Evolutionary conservation across 2,329 filamentous ascomycete species (phyloP), one percentile per base, ranked within the genome.

Genomic region (Bertia moriformis): DNA sequence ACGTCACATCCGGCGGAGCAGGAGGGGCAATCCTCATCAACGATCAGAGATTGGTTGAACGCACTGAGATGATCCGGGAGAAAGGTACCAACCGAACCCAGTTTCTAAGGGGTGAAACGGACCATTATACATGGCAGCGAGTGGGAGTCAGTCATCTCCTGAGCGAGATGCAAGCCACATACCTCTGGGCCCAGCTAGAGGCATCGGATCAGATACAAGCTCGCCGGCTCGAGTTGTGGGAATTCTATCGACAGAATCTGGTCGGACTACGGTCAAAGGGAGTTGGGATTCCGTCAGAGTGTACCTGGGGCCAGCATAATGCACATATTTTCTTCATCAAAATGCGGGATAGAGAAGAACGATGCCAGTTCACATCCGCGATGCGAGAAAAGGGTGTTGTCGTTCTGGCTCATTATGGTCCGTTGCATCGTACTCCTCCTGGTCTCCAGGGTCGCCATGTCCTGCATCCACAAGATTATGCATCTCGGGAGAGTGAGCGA

Each of bases 171-270:
- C 38, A 40, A 19, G 38, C 38, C 17, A 24, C 38, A 13, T 40
- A 40, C 18, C 13, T 40, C 4, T 40, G 38, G 38, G 38, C 13
- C 19, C 38, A 40, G 38, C 38, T 40, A n/a, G 38, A 40, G 32
- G 15, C 12, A 12, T 19, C 20, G n/a, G 38, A 40, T n/a, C 12
- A 13, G 3, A 40, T 40, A 15, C 29, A n/a, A n/a, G n/a, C 27
- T 18, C 38, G 27, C 13, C 20, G 38, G 4, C 38, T 15, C 12
- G 20, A 19, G 4, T 13, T 40, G 12, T 40, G 24, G 24, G n/a
- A 29, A 10, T 10, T 29, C 24, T 29, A 29, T 29, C n/a, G n/a
- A 10, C 10, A 29, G 24, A n/a, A 29, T 10, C n/a, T 29, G 24
- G 24, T 10, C 10, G 24, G n/a, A n/a, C 24, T 29, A n/a, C 10